These are phyloP conservation scores for Erodium texanum DNA, from an alignment of 441 rosid species.

Conservation along the genomic window DNA sequence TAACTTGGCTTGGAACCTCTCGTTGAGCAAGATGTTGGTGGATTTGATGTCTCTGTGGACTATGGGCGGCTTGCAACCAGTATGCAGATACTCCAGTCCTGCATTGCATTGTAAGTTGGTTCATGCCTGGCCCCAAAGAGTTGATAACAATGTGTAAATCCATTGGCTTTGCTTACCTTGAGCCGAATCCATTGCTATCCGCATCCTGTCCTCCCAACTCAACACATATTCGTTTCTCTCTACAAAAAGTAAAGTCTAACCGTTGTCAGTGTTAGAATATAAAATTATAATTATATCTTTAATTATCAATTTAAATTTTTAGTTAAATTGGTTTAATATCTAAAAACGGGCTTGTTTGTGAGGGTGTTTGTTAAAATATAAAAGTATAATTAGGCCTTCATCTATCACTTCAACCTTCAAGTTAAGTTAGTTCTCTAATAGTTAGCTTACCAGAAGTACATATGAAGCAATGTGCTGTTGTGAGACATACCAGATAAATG, in stretches of 20 bases:
- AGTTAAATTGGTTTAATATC: no score
- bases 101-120: no score
- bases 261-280: no score
- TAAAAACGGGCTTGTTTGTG: no score
- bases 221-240: background rate
- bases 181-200: constrained; percentile 9
- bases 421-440: no score
- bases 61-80: constrained; percentile 11
- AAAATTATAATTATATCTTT: no score
- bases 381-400: no score
- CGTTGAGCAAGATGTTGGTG: constrained; percentile 8
- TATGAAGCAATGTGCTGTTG: no score
- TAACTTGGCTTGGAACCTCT: constrained; percentile 8
- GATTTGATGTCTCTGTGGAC: constrained; percentile 15
- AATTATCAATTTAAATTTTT: background rate
- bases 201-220: constrained; percentile 8
- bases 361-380: no score
- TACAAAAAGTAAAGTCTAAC: no score
- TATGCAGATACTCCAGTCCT: constrained; percentile 15
- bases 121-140: background rate
- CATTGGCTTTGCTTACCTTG: constrained; percentile 8
- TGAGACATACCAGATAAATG: constrained; percentile 8
- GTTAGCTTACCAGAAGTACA: no score
- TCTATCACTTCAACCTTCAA: no score
- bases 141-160: background rate